Conservation (phyloP, 2,329 filamentous ascomycete species). For the Tolypocladium inflatum region DNA sequence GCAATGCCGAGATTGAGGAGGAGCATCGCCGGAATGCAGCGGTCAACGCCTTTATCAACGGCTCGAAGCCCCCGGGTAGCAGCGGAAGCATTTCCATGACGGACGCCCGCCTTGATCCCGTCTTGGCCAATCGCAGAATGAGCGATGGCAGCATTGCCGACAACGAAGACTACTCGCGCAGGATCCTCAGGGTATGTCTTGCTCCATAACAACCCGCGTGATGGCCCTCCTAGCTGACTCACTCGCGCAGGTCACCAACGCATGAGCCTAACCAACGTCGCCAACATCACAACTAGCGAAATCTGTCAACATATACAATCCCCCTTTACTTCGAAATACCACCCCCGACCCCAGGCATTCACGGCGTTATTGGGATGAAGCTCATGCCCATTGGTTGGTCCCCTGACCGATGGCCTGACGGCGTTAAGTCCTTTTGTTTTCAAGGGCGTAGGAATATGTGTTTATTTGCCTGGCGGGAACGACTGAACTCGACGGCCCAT, state of each 20-base stretch:
- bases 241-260: slow-evolving; percentile 43
- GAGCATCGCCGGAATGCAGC: slow-evolving; percentile 76
- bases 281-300: slow-evolving; percentile 4
- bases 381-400: slow-evolving; percentile 26
- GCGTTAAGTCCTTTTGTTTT: slow-evolving; percentile 23
- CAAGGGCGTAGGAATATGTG: slow-evolving; percentile 26
- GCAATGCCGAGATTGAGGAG: slow-evolving; percentile 70
- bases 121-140: slow-evolving; percentile 73
- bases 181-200: slow-evolving; percentile 76
- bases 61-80: slow-evolving; percentile 52
- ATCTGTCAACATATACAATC: slow-evolving; percentile 11
- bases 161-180: slow-evolving; percentile 92
- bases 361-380: slow-evolving; percentile 32
- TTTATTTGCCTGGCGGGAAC: slow-evolving; percentile 6
- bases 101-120: slow-evolving; percentile 79
- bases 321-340: slow-evolving; percentile 19
- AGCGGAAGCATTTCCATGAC: slow-evolving; percentile 60
- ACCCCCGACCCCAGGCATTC: slow-evolving; percentile 24
- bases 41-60: slow-evolving; percentile 65
- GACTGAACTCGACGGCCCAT: neutral
- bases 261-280: slow-evolving; percentile 27
- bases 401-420: slow-evolving; percentile 21
- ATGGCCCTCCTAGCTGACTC: neutral
- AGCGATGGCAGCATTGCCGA: slow-evolving; percentile 96
- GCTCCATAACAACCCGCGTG: neutral